Evolutionary conservation across 2,329 filamentous ascomycete genomes (phyloP).

Genomic region (Mollisiaceae sp.): DNA sequence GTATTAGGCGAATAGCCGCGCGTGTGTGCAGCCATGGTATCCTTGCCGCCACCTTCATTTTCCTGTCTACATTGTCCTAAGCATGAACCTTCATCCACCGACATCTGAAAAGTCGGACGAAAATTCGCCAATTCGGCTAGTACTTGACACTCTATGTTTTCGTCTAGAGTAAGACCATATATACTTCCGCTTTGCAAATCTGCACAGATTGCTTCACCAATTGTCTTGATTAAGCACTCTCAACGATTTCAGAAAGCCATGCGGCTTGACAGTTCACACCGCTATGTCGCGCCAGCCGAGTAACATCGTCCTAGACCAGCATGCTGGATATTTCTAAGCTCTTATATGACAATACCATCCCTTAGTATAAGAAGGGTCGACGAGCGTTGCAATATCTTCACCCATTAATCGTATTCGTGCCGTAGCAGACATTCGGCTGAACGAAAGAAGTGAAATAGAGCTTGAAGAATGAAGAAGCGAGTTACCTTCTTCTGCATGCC

Average conservation of each 20-base stretch:
- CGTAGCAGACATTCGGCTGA: background rate
- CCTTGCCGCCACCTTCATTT: background rate
- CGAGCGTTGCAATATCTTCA: background rate
- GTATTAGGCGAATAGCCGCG: constrained; percentile 3
- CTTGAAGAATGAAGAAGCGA: background rate
- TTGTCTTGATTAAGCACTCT: constrained; percentile 11
- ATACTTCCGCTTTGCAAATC: background rate
- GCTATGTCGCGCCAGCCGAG: background rate
- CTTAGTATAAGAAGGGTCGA: background rate
- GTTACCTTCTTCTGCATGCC: background rate
- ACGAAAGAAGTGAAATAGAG: background rate
- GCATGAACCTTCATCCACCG: background rate
- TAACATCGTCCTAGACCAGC: background rate
- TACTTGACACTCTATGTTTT: background rate
- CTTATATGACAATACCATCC: background rate
- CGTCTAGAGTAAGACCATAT: background rate
- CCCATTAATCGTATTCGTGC: background rate
- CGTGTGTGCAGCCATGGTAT: background rate
- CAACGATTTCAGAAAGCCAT: constrained; percentile 14
- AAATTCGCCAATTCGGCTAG: background rate
- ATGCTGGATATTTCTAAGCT: background rate
- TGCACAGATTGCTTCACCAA: background rate
- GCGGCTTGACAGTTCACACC: background rate
- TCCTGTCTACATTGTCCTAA: background rate
- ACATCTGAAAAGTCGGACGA: background rate